A percentile compares a stretch with the other conserved stretches of the same genome.
Conservation (phyloP, 202 grass and related monocot genomes). For the Setaria viridis region DNA sequence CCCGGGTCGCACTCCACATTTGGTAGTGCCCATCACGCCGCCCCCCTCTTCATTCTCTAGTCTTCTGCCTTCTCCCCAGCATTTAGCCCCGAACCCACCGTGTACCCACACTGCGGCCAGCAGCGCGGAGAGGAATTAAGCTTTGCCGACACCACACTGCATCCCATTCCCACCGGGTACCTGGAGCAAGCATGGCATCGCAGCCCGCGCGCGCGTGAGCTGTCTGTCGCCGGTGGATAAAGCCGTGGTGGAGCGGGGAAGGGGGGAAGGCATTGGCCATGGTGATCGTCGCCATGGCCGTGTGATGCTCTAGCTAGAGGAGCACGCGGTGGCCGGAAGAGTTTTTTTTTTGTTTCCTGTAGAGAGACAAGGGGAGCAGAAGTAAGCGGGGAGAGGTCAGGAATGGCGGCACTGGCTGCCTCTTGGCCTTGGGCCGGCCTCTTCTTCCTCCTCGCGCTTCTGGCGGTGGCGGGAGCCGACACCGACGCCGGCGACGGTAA, state of each 20-base stretch:
- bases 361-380: too few relatives aligned
- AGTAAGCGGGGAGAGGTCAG: background rate
- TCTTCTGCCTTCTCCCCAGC: background rate
- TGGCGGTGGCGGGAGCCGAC: conserved; percentile 51
- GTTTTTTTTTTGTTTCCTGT: background rate
- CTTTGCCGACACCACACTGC: conserved; percentile 73
- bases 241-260: background rate
- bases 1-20: conserved; percentile 8
- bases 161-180: background rate
- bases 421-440: conserved; percentile 30
- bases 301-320: conserved; percentile 3
- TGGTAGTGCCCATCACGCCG: conserved; percentile 18
- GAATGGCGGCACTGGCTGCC: conserved; percentile 47
- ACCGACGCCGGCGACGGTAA: conserved; percentile 89
- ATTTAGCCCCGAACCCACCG: conserved; percentile 34
- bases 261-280: background rate
- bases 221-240: conserved; percentile 29
- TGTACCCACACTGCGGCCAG: background rate
- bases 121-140: conserved; percentile 4
- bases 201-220: conserved; percentile 47
- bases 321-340: background rate
- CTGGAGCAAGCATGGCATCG: conserved; percentile 56
- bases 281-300: conserved; percentile 26
- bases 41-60: background rate
- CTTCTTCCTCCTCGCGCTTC: conserved; percentile 48